Percentiles rank a stretch among this genome's conserved stretches.
These are phyloP conservation scores for Drechslerella coelobrocha DNA, from an alignment of 2,329 filamentous ascomycete genomes.

Conservation along the genomic window DNA sequence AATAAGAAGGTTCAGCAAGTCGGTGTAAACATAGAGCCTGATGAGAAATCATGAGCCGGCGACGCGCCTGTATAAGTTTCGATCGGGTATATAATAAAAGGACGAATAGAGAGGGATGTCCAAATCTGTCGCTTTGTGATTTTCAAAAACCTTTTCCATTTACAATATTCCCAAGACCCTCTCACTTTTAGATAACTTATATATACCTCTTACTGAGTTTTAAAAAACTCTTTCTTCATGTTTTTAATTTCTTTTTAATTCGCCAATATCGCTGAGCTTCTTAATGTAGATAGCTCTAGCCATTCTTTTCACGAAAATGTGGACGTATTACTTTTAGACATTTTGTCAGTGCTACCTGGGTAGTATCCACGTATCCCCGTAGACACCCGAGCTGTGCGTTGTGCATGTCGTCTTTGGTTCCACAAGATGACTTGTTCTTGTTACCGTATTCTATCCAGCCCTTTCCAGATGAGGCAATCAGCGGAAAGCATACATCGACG, in stretches of 20 bases:
- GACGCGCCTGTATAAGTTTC: neutral
- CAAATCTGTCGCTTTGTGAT: too few relatives aligned
- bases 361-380: too few relatives aligned
- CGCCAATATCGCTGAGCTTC: neutral
- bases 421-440: conserved; percentile 15
- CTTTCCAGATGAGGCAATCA: neutral
- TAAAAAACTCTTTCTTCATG: conserved; percentile 20
- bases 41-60: conserved; percentile 15
- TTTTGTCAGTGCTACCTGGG: neutral
- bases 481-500: neutral
- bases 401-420: conserved; percentile 16
- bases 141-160: too few relatives aligned
- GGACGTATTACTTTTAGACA: neutral
- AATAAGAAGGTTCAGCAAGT: conserved; percentile 48
- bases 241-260: neutral
- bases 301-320: conserved; percentile 5
- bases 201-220: conserved; percentile 15
- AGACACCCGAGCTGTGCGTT: conserved; percentile 14
- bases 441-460: conserved; percentile 15
- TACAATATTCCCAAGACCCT: neutral
- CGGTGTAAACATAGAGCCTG: conserved; percentile 31
- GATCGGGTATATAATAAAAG: neutral
- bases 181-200: conserved; percentile 33
- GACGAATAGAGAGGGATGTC: neutral
- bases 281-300: neutral